Evolutionary conservation across 2,329 filamentous ascomycete species (phyloP).

Genomic region (Paraconiothyrium brasiliense): DNA sequence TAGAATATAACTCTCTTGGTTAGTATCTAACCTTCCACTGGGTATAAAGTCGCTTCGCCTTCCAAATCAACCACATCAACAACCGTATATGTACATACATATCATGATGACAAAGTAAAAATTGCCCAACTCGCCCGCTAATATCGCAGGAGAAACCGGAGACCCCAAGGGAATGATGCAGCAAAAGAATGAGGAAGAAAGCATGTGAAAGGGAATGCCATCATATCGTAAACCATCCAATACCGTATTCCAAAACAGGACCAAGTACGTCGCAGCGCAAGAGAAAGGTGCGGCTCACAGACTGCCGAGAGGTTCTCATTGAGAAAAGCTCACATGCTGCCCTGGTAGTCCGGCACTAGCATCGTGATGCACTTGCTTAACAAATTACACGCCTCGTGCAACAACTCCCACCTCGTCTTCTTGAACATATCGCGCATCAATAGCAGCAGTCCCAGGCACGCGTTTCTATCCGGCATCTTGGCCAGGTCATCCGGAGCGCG

Average conservation of each 20-base stretch:
- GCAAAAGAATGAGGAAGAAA: background rate
- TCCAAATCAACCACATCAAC: background rate
- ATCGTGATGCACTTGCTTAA: slow-evolving; percentile 81
- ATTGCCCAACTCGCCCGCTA: background rate
- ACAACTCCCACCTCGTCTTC: slow-evolving; percentile 87
- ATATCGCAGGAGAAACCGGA: background rate
- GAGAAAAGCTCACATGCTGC: background rate
- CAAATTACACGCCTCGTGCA: slow-evolving; percentile 85
- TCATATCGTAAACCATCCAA: background rate
- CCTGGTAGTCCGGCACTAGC: slow-evolving; percentile 47
- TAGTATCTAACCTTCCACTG: too few species aligned
- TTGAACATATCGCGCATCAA: slow-evolving; percentile 83
- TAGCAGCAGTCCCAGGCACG: slow-evolving; percentile 81
- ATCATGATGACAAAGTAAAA: slow-evolving; percentile 1
- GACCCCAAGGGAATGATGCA: background rate
- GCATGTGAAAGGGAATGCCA: background rate
- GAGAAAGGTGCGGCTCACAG: background rate
- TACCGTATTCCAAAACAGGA: background rate
- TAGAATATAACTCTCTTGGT: too few species aligned
- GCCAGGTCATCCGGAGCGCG: slow-evolving; percentile 80
- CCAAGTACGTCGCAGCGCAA: background rate
- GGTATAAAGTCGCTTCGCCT: background rate
- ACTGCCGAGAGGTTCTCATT: background rate
- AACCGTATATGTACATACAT: slow-evolving; percentile 1
- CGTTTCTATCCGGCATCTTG: slow-evolving; percentile 77